Evolutionary conservation across 208 protist genomes (phyloP), one percentile per base, ranked within the genome.

Genomic region (Acanthamoeba sp.): DNA sequence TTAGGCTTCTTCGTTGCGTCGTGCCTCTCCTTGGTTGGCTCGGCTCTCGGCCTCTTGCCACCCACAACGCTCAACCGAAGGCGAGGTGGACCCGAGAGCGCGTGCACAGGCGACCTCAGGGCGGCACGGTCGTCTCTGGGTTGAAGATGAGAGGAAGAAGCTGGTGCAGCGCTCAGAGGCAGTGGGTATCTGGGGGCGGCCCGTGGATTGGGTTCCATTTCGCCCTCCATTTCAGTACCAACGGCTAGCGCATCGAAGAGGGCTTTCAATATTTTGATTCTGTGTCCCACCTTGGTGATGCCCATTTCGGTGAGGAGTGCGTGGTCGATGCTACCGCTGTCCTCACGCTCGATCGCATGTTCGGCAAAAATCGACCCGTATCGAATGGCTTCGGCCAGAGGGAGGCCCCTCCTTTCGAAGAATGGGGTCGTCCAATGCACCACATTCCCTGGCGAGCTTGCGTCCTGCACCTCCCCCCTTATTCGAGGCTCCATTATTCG

Each of bases 181-280:
- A n/a, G 52, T 20, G 9, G 3, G 1, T 78, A 16, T 16, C 10
- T 20, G 69, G 69, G 69, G 69, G 69, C 36, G 69, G 69, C 27
- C 36, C 64, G n/a, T 29, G 12, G n/a, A 38, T 73, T 9, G 24
- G 69, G 38, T 45, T 78, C 36, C 69, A 78, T 36, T 78, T 42
- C 38, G 69, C 69, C 38, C 69, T 78, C 32, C 69, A 78, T 45
- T 78, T 22, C 38, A 29, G 32, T 42, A 27, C 12, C 24, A 36
- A 45, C 69, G 38, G 69, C 69, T 78, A 78, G 32, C 36, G 34
- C 69, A 45, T 91, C 85, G 85, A 52, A 27, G 18, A 91, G 55
- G 27, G 55, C 55, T 55, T 91, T 91, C 32, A 91, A 29, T 7
- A 91, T 71, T 29, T 91, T 91, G 85, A 91, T 91, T 66, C 85